phyloP scores from a whole-genome alignment of 2,329 filamentous ascomycete species.

The Aspergillus clavatus region DNA sequence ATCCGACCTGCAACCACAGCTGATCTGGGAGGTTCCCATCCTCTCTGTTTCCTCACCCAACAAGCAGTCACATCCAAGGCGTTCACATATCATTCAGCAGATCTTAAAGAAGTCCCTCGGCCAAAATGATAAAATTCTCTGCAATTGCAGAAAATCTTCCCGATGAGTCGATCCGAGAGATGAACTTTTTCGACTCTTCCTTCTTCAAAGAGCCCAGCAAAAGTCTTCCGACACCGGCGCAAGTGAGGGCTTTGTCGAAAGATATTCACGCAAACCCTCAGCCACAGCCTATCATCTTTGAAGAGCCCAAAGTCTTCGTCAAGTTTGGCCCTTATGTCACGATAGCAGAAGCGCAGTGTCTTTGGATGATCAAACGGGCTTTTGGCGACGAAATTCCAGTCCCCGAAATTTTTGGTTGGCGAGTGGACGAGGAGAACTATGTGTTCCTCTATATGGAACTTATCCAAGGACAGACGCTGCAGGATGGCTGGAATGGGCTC shows the following conservation, averaged over 20 bases:
- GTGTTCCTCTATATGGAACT: slow-evolving; percentile 34
- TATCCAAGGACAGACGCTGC: slow-evolving; percentile 23
- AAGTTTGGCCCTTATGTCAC: slow-evolving; percentile 21
- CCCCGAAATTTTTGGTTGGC: slow-evolving; percentile 37
- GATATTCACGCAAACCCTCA: slow-evolving; percentile 7
- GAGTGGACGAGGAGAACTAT: slow-evolving; percentile 12
- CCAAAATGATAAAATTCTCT: no score
- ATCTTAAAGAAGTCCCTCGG: no score
- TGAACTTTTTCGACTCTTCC: slow-evolving; percentile 23
- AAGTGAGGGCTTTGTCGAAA: slow-evolving; percentile 17
- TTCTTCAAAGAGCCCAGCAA: slow-evolving; percentile 18
- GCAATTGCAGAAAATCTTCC: no score
- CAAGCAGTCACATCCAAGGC: no score
- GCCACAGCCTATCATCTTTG: slow-evolving; percentile 12
- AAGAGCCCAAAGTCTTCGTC: slow-evolving; percentile 19
- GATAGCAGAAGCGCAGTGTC: slow-evolving; percentile 20
- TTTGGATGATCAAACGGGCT: slow-evolving; percentile 18
- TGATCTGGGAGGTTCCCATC: no score
- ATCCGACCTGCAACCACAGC: no score
- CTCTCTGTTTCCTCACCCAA: no score
- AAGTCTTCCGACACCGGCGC: slow-evolving; percentile 18
- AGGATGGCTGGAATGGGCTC: slow-evolving; percentile 22
- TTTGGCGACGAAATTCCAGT: slow-evolving; percentile 26
- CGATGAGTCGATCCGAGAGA: no score
- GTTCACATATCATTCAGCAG: no score